Evolutionary conservation across 2,329 filamentous ascomycete genomes (phyloP).

Genomic region (Lachnellula hyalina): DNA sequence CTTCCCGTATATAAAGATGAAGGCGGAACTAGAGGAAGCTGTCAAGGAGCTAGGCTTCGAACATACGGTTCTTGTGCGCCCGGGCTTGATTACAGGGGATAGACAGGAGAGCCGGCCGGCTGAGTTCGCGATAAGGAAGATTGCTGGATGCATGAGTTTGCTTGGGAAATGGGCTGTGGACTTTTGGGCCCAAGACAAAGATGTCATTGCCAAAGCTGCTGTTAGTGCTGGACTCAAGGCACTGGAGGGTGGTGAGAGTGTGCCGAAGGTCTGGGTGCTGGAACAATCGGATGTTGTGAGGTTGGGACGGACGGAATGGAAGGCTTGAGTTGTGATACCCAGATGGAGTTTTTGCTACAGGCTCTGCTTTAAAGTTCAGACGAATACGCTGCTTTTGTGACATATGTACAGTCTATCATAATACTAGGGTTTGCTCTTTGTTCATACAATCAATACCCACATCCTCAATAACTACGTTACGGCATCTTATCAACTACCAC

Average conservation of each 20-base stretch:
- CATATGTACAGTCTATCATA: too few species aligned
- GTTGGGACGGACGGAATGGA: constrained; percentile 41
- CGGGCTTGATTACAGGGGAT: constrained; percentile 69
- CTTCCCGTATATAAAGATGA: constrained; percentile 64
- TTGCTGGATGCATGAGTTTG: constrained; percentile 52
- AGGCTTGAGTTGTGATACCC: constrained; percentile 12
- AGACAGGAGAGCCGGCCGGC: constrained; percentile 55
- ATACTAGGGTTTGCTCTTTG: background rate
- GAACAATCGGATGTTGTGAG: constrained; percentile 45
- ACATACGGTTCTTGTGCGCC: constrained; percentile 67
- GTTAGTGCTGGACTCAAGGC: constrained; percentile 43
- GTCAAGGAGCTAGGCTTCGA: constrained; percentile 70
- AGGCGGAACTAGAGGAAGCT: constrained; percentile 78
- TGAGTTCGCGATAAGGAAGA: constrained; percentile 51
- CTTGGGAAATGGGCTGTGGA: constrained; percentile 53
- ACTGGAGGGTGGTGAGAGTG: constrained; percentile 34
- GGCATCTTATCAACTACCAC: constrained; percentile 4
- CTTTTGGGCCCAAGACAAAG: constrained; percentile 60
- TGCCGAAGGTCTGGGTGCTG: constrained; percentile 44
- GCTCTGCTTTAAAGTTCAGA: too few species aligned
- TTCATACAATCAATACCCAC: background rate
- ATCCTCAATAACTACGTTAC: background rate
- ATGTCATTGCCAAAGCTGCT: constrained; percentile 52
- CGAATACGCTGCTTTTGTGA: too few species aligned
- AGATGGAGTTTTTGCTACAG: background rate